phyloP scores from a whole-genome alignment of 768 basidiomycete species.

The Boletus pseudo-olivaceus region DNA sequence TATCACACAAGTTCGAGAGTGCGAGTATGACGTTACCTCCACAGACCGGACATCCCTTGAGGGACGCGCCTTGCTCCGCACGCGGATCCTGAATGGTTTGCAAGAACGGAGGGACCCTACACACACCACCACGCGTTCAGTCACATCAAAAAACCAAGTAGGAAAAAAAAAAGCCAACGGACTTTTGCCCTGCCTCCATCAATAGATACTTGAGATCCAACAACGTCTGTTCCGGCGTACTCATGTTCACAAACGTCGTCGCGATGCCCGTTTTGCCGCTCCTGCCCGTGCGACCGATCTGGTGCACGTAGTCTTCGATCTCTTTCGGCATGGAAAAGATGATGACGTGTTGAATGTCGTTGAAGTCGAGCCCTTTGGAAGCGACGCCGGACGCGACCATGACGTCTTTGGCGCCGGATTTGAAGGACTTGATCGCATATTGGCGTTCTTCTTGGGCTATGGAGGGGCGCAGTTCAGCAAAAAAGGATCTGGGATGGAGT shows the following conservation, averaged over 20 bases:
- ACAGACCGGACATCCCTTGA: constrained; percentile 93
- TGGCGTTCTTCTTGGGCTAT: constrained; percentile 97
- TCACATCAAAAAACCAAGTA: background rate
- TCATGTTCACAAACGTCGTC: constrained; percentile 98
- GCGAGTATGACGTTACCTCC: constrained; percentile 55
- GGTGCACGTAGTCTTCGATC: constrained; percentile 99
- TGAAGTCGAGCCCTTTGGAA: constrained; percentile 97
- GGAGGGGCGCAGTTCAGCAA: background rate
- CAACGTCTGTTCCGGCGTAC: constrained; percentile 92
- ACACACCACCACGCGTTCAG: background rate
- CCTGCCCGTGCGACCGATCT: constrained; percentile 96
- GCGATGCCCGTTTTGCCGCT: constrained; percentile 99
- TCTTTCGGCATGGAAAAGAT: constrained; percentile 99
- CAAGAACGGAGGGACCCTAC: constrained; percentile 91
- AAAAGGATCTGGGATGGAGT: background rate
- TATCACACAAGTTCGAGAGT: background rate
- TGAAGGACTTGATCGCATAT: constrained; percentile 98
- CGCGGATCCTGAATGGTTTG: constrained; percentile 88
- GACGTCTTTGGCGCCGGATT: constrained; percentile 95
- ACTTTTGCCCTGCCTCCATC: constrained; percentile 98
- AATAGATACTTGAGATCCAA: constrained; percentile 95
- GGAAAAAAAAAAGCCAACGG: constrained; percentile 24
- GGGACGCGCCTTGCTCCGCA: constrained; percentile 66
- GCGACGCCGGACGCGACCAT: constrained; percentile 99
- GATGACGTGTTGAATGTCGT: constrained; percentile 98